Base-by-base conservation (phyloP, 2,329 filamentous ascomycete genomes). In the Monosporascus cannonballus region DNA sequence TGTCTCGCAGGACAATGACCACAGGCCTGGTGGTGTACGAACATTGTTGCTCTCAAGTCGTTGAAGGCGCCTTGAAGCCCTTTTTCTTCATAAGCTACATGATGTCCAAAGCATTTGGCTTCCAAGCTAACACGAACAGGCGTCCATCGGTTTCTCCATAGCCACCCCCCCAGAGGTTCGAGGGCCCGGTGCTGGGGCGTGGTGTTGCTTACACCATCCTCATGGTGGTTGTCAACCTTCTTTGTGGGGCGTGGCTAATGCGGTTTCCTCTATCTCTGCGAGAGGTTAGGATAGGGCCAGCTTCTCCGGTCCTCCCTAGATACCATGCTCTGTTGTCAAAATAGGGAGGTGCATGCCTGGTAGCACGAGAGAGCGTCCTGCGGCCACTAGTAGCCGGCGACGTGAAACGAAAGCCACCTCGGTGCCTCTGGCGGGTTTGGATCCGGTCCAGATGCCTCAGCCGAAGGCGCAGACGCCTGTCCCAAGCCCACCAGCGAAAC, bases 121-220 rank as follows among this genome's bases (percentile, higher is more conserved):
- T 30, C 27, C 25, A 34, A 14, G 30, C 56, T 61, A 6, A 61
- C 37, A 22, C 2, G 1, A 1, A 2, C 0, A 77, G 75, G 75
- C 79, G 1, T 82, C 79, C 0, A 86, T 93, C 37, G 89, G 89
- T 0, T 92, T 93, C 64, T 85, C 88, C 0, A 87, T 94, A 1
- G 89, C 89, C 0, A 85, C 93, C 30, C 81, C 81, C 78, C 0
- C 70, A 80, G 6, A 83, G 94, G 75, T 93, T 91, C 60, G 65
- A 67, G 0, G 80, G 80, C 0, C 62, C 70, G 0, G 75, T 88
- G 0, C 69, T 91, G 2, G 94, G 87, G 89, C 80, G 83, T 11
- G 89, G 89, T 0, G 56, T 91, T 0, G 76, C 91, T 1, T 94
- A 92, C 61, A 76, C 85, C 0, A 57, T 85, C 0, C 69, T 94